A percentile compares a stretch with the other conserved stretches of the same genome.
phyloP scores from a whole-genome alignment of 1,139 yeast genomes.

The Sugiyamaella neomexicana region DNA sequence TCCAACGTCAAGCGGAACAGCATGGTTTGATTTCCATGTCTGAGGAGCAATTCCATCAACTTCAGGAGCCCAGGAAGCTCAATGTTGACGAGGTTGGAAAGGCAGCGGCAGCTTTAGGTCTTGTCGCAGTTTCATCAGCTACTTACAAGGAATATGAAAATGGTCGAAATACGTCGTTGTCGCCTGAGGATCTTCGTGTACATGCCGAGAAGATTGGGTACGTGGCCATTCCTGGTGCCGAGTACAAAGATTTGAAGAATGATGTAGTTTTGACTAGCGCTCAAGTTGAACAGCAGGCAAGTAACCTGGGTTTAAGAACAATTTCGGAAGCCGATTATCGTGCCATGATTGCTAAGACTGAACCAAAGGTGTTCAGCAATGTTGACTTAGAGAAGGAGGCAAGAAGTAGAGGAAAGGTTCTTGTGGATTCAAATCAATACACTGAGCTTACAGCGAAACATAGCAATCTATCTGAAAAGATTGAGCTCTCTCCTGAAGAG shows the following conservation, averaged over 20 bases:
- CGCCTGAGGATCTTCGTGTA: constrained; percentile 21
- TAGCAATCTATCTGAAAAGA: neutral
- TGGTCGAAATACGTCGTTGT: constrained; percentile 23
- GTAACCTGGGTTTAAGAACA: constrained; percentile 40
- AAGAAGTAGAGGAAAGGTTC: constrained; percentile 19
- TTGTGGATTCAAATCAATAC: constrained; percentile 20
- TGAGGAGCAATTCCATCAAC: constrained; percentile 12
- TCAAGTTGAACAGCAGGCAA: constrained; percentile 25
- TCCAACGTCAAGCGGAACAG: constrained; percentile 20
- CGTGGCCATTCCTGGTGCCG: constrained; percentile 28
- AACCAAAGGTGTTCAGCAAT: constrained; percentile 7
- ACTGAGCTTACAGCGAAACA: constrained; percentile 6
- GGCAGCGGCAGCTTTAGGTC: constrained; percentile 10
- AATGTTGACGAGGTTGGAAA: constrained; percentile 28
- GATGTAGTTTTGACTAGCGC: neutral
- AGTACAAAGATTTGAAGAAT: constrained; percentile 8
- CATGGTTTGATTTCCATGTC: constrained; percentile 27
- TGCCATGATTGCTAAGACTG: constrained; percentile 11
- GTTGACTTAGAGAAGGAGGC: constrained; percentile 21
- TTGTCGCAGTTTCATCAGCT: constrained; percentile 29
- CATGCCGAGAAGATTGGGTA: constrained; percentile 25
- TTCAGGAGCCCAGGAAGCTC: constrained; percentile 25
- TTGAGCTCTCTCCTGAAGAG: neutral
- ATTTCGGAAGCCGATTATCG: constrained; percentile 14
- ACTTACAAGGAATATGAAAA: constrained; percentile 24